Evolutionary conservation across 306 rosid genomes (phyloP).

Genomic region (Betula pendula): DNA sequence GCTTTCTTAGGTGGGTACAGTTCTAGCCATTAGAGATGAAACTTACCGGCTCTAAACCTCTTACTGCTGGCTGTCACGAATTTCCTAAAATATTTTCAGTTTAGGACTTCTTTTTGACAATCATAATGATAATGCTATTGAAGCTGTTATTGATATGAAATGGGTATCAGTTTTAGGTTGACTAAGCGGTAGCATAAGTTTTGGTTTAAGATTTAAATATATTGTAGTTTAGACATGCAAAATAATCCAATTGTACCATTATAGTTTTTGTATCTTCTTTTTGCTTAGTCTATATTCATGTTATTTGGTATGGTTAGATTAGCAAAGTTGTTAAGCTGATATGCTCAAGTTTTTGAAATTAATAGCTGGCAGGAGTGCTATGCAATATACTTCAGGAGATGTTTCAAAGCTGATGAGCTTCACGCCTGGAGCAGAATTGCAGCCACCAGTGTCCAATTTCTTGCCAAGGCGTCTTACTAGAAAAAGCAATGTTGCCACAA

Average conservation of each 20-base stretch:
- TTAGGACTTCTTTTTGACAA: not conserved
- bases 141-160: not conserved
- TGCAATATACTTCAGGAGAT: constrained; percentile 83
- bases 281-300: constrained; percentile 24
- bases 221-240: constrained; percentile 20
- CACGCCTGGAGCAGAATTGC: constrained; percentile 59
- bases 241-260: not conserved
- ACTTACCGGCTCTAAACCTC: not conserved
- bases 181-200: constrained; percentile 23
- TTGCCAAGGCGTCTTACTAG: constrained; percentile 44
- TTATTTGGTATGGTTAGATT: constrained; percentile 15
- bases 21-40: not conserved
- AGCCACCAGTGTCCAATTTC: constrained; percentile 42
- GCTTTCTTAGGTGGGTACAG: not conserved
- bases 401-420: constrained; percentile 62
- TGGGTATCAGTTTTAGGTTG: constrained; percentile 18
- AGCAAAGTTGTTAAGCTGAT: constrained; percentile 17
- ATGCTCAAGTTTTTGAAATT: constrained; percentile 13
- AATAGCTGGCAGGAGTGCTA: constrained; percentile 62
- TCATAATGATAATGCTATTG: not conserved
- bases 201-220: constrained; percentile 22
- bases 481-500: constrained; percentile 41
- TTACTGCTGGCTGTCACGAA: not conserved
- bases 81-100: constrained; percentile 5
- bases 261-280: constrained; percentile 4